Percentiles rank a stretch among this genome's conserved stretches.
Conservation (phyloP, 495 filamentous ascomycete genomes). For the Bombardia bombarda region DNA sequence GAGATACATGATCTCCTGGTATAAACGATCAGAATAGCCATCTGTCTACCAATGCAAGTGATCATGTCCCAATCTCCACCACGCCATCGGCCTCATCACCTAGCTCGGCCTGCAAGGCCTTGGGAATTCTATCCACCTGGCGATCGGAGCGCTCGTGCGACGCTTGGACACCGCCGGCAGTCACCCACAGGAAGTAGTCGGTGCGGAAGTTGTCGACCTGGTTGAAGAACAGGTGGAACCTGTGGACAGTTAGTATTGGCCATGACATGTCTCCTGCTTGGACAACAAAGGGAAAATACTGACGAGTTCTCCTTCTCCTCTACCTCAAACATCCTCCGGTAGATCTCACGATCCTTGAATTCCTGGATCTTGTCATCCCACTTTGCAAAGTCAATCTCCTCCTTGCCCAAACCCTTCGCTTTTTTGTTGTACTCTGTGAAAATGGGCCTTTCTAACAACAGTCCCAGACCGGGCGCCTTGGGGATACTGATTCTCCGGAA, state of each 20-base stretch:
- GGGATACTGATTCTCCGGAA: slow-evolving; percentile 70
- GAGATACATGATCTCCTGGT: no score
- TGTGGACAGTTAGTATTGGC: slow-evolving; percentile 20
- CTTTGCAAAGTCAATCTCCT: slow-evolving; percentile 67
- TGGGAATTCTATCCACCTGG: slow-evolving; percentile 20
- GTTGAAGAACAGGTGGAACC: slow-evolving; percentile 75
- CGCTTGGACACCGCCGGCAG: slow-evolving; percentile 52
- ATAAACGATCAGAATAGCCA: no score
- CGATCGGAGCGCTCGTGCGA: slow-evolving; percentile 33
- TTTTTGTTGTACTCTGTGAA: slow-evolving; percentile 77
- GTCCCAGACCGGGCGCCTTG: slow-evolving; percentile 81
- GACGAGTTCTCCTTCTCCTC: slow-evolving; percentile 74
- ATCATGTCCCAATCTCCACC: slow-evolving; percentile 21
- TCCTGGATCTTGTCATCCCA: slow-evolving; percentile 69
- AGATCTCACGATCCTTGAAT: slow-evolving; percentile 93
- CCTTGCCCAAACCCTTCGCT: slow-evolving; percentile 42
- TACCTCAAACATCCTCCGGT: slow-evolving; percentile 79
- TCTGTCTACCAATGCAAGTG: no score
- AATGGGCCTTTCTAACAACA: slow-evolving; percentile 82
- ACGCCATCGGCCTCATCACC: slow-evolving; percentile 31
- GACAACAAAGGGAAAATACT: no score
- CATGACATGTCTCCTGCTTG: slow-evolving; percentile 2
- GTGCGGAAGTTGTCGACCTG: slow-evolving; percentile 72
- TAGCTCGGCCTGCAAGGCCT: slow-evolving; percentile 27
- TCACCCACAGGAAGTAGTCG: slow-evolving; percentile 70